A percentile compares a stretch with the other conserved stretches of the same genome.
Conservation (phyloP, 805 yeast species). For the Spathaspora hagerdaliae region DNA sequence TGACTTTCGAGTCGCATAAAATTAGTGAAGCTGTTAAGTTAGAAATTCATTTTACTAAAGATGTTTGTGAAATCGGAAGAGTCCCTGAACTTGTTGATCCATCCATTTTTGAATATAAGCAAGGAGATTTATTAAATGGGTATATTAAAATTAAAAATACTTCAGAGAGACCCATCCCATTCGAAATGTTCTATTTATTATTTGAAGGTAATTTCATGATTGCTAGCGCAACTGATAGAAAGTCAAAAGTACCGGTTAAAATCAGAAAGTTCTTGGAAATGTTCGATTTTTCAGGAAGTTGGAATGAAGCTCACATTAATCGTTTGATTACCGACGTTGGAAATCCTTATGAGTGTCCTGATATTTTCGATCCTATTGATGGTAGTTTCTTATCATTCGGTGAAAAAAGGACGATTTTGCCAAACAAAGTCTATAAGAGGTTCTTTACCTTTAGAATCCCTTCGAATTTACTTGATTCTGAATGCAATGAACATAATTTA, state of each 20-base stretch:
- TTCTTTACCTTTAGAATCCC: constrained; percentile 42
- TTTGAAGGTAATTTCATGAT: constrained; percentile 48
- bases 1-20: constrained; percentile 24
- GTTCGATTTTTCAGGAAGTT: constrained; percentile 52
- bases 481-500: constrained; percentile 30
- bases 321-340: constrained; percentile 24
- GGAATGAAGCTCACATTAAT: constrained; percentile 35
- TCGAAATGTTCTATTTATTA: constrained; percentile 59
- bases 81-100: constrained; percentile 27
- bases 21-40: constrained; percentile 24
- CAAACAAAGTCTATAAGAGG: constrained; percentile 27
- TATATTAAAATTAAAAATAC: constrained; percentile 43
- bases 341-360: constrained; percentile 12
- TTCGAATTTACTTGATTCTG: constrained; percentile 29
- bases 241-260: constrained; percentile 8
- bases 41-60: constrained; percentile 28
- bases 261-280: constrained; percentile 39
- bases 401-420: constrained; percentile 11
- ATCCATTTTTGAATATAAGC: constrained; percentile 47
- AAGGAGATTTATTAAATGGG: constrained; percentile 68
- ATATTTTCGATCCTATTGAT: constrained; percentile 23
- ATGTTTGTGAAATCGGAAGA: constrained; percentile 25
- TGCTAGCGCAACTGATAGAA: constrained; percentile 12
- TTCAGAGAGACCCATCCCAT: constrained; percentile 40
- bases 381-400: constrained; percentile 17